Conservation (phyloP, 2,329 filamentous ascomycete species). For the Chrysosporium keratinophilum region DNA sequence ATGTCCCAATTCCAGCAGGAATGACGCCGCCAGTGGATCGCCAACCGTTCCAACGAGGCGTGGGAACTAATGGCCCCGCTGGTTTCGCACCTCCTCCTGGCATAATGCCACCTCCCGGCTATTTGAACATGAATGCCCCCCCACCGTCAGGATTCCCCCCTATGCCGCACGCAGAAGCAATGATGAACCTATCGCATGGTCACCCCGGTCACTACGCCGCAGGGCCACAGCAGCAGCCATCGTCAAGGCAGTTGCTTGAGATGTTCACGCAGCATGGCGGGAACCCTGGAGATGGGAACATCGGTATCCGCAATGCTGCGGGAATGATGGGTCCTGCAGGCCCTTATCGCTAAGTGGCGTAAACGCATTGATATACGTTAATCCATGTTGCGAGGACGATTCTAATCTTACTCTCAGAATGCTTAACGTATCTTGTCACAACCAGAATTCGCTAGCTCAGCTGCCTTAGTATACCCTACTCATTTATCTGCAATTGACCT, state of each 20-base stretch:
- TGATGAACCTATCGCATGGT: slow-evolving; percentile 30
- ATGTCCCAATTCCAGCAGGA: slow-evolving; percentile 28
- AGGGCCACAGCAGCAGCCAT: slow-evolving; percentile 29
- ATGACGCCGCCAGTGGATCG: slow-evolving; percentile 29
- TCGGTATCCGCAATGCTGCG: slow-evolving; percentile 8
- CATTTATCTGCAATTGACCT: slow-evolving; percentile 4
- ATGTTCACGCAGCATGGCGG: slow-evolving; percentile 35
- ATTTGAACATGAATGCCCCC: slow-evolving; percentile 33
- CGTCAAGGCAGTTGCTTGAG: slow-evolving; percentile 34
- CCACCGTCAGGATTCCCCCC: slow-evolving; percentile 30
- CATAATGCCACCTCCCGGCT: slow-evolving; percentile 39
- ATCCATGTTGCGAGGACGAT: neutral
- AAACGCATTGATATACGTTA: neutral
- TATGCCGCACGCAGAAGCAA: slow-evolving; percentile 31
- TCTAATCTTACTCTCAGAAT: neutral
- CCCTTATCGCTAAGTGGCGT: slow-evolving; percentile 15
- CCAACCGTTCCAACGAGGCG: slow-evolving; percentile 28
- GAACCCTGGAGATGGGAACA: slow-evolving; percentile 17
- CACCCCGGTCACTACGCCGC: slow-evolving; percentile 29
- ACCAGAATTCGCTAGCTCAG: neutral
- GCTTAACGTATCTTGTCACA: neutral
- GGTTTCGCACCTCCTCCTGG: slow-evolving; percentile 32
- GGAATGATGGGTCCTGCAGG: slow-evolving; percentile 19
- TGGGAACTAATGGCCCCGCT: slow-evolving; percentile 21
- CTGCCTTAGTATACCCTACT: slow-evolving; percentile 10